phyloP scores from a whole-genome alignment of 2,329 filamentous ascomycete genomes.

The Phoma sp. region DNA sequence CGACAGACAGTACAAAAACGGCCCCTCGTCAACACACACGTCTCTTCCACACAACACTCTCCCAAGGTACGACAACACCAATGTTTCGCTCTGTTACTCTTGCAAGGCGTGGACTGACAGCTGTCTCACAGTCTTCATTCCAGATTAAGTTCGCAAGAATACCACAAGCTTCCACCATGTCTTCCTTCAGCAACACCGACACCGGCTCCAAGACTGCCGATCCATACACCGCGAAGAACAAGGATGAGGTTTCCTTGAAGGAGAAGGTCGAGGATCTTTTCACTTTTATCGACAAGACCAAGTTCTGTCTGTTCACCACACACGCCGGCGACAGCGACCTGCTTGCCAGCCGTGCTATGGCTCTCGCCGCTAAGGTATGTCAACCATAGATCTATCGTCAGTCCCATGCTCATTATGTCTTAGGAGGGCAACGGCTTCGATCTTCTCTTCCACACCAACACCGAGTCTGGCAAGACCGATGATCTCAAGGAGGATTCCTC shows the following conservation, averaged over 20 bases:
- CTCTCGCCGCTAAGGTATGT: constrained; percentile 75
- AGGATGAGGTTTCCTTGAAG: constrained; percentile 71
- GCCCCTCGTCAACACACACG: neutral
- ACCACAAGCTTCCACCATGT: constrained; percentile 34
- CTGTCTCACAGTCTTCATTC: constrained; percentile 22
- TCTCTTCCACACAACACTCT: constrained; percentile 4
- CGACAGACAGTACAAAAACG: constrained; percentile 8
- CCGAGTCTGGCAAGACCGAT: constrained; percentile 84
- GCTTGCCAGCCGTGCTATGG: constrained; percentile 85
- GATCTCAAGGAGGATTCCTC: constrained; percentile 75
- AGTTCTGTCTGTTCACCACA: constrained; percentile 91
- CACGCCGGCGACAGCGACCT: constrained; percentile 67
- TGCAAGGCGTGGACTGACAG: constrained; percentile 25
- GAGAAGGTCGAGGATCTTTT: constrained; percentile 78
- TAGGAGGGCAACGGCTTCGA: constrained; percentile 81
- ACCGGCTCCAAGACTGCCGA: constrained; percentile 62
- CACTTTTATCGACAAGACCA: constrained; percentile 72
- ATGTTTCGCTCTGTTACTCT: constrained; percentile 16
- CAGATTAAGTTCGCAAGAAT: constrained; percentile 13
- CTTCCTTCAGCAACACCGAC: constrained; percentile 48
- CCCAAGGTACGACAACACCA: constrained; percentile 18
- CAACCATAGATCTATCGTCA: neutral
- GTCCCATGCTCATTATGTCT: constrained; percentile 1
- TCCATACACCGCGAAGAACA: constrained; percentile 80
- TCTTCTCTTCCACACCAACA: constrained; percentile 90